Base-by-base conservation (phyloP, 306 rosid species). In the Castanospermum australe region DNA sequence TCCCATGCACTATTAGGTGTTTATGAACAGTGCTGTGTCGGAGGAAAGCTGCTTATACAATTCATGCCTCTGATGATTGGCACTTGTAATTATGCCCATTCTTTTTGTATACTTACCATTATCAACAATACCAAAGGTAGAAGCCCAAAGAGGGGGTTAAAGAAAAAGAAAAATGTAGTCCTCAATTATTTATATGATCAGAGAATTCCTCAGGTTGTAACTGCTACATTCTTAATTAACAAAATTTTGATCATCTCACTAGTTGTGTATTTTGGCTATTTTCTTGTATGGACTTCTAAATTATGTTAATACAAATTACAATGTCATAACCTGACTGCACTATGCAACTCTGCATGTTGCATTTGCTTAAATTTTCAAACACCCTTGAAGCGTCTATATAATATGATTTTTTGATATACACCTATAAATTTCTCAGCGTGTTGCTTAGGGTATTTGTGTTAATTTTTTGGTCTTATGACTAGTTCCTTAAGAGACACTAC, bases 1-100 rank as follows among this genome's bases (percentile, higher is more conserved):
- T 81, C 75, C 57, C 79, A 67, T 80, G 81, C 81, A 81, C 73
- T 71, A 38, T 81, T 73, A 86, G 84, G 79, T 69, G 48, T 35
- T 76, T 76, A 73, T 67, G 73, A 76, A 78, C 78, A 2, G 75
- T 51, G 90, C 89, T 68, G 50, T 52, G 57, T 92, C 82, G 15
- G 89, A 76, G 87, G 92, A 64, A 86, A 75, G 80, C 82, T 83
- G 92, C 88, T 25, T 77, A 82, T 83, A 72, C 76, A 94, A 82
- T 84, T 87, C 83, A 71, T 82, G 88, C 87, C 84, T 87, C 90
- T 77, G 83, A 79, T 84, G 73, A 81, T 67, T 41, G 80, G 91
- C 90, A 89, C 77, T 66, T 91, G 95, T 87, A 88, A 89, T 87
- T 91, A 89, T 88, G 83, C 88, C 88, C 88, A 81, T 94, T 90